Base-by-base conservation (phyloP, 164 flowering plant genomes). In the Chimonanthus salicifolius region DNA sequence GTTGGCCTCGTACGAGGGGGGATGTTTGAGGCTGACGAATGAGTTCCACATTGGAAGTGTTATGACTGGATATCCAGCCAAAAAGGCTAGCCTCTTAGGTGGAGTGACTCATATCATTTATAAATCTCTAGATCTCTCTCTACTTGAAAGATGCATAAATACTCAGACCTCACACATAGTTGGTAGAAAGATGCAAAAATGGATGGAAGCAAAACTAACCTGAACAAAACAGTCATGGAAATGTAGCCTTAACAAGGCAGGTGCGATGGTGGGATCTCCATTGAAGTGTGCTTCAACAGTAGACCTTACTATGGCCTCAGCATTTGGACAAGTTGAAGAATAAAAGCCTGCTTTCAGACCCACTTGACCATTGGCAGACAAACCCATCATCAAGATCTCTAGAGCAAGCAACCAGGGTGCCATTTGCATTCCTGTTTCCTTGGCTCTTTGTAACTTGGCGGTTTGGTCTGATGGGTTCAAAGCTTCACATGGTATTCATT, bases 171-270 rank as follows among this genome's bases (percentile, higher is more conserved):
- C 2, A 51, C 58, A 51, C 7, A 51, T 7, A 8, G 15, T 43
- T 44, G 43, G 43, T 20, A 20, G 9, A 5, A 6, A 43, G 6
- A 65, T 20, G 21, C 7, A 47, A 8, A 5, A 67, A 46, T 67
- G 10, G 70, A 67, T 15, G 13, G 11, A n/a, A 44, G 60, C 58
- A 45, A 49, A 33, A 54, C 10, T 4, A 66, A 90, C 95, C 85
- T 88, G 86, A 75, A 90, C 88, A 79, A 88, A 88, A 72, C 95
- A 88, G 70, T 90, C 92, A 80, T 88, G 95, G 75, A 90, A 90
- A 80, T 85, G 89, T 21, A 90, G 83, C 81, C 96, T 83, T 1
- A 91, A 84, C 72, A 91, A 71, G 64, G 79, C 93, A 78, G 93
- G 83, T 15, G 90, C 89, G 58, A 89, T 70, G 43, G 87, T 84